Conservation (phyloP, 768 basidiomycete species). For the Cantharellus cinnabarinus region DNA sequence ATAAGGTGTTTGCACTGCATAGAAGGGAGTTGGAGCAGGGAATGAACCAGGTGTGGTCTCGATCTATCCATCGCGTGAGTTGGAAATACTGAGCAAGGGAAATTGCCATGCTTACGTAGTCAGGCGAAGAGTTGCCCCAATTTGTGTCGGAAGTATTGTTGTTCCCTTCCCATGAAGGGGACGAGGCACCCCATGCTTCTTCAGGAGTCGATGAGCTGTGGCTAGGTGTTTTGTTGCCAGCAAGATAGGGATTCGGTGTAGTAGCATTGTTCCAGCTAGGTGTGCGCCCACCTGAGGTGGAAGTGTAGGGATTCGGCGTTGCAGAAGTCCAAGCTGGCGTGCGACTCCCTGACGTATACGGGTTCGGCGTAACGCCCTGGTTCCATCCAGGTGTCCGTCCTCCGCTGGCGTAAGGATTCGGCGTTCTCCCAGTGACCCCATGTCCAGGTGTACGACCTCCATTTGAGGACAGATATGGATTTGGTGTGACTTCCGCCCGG, state of each 20-base stretch:
- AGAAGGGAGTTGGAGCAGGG: not conserved
- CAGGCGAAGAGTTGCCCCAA: not conserved
- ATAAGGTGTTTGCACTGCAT: not conserved
- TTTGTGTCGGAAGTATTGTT: not conserved
- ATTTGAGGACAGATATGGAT: slow-evolving; percentile 13
- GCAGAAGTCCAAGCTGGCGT: slow-evolving; percentile 36
- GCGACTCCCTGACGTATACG: slow-evolving; percentile 35
- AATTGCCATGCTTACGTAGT: not conserved
- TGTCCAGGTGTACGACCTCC: slow-evolving; percentile 11
- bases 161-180: not conserved
- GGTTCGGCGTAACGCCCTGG: slow-evolving; percentile 50
- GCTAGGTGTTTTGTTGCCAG: not conserved
- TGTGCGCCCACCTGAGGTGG: slow-evolving; percentile 14
- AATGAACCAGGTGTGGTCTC: not conserved
- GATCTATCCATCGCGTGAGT: not conserved
- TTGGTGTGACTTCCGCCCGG: slow-evolving; percentile 34
- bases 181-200: not conserved
- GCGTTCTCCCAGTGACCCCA: slow-evolving; percentile 15
- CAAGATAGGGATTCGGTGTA: slow-evolving; percentile 4
- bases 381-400: slow-evolving; percentile 51
- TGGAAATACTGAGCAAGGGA: not conserved
- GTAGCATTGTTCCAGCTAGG: slow-evolving; percentile 18
- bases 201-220: not conserved
- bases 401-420: slow-evolving; percentile 31
- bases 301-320: slow-evolving; percentile 35